Evolutionary conservation across 768 basidiomycete genomes (phyloP).

Genomic region (Omphalotus guepiniiformis): DNA sequence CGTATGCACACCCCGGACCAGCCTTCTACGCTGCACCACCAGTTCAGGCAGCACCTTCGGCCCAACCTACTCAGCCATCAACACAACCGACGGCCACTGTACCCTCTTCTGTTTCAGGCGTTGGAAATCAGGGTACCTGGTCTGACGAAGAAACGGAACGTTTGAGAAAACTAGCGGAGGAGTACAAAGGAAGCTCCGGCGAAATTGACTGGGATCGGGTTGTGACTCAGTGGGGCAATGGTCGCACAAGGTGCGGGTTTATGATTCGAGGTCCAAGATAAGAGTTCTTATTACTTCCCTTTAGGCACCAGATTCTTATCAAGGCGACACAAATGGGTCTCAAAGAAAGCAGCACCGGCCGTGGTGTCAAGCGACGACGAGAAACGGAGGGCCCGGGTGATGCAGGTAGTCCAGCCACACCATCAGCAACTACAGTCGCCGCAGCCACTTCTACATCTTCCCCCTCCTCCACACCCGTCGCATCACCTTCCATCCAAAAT

Average conservation of each 20-base stretch:
- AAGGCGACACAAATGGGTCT: conserved; percentile 77
- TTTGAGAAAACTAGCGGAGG: conserved; percentile 64
- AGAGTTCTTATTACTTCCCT: not conserved
- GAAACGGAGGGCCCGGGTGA: conserved; percentile 33
- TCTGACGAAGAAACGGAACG: conserved; percentile 72
- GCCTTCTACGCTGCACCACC: conserved; percentile 12
- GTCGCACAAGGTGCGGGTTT: conserved; percentile 58
- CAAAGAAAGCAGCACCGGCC: conserved; percentile 59
- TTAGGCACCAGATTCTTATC: conserved; percentile 77
- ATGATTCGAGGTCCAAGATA: not conserved
- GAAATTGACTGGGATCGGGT: conserved; percentile 83
- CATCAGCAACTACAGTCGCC: conserved; percentile 26
- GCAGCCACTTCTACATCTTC: conserved; percentile 25
- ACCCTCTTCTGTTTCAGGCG: conserved; percentile 25
- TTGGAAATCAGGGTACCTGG: conserved; percentile 70
- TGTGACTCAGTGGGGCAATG: conserved; percentile 67
- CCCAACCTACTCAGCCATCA: conserved; percentile 8
- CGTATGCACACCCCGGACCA: conserved; percentile 22
- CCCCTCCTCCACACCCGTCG: conserved; percentile 40
- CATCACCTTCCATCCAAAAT: conserved; percentile 50
- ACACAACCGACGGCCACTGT: conserved; percentile 17
- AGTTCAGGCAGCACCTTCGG: conserved; percentile 15
- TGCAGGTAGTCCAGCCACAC: conserved; percentile 21
- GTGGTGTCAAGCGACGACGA: conserved; percentile 59
- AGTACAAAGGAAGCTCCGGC: conserved; percentile 50